Conservation (phyloP, 2,329 filamentous ascomycete species). For the Stemphylium vesicarium region DNA sequence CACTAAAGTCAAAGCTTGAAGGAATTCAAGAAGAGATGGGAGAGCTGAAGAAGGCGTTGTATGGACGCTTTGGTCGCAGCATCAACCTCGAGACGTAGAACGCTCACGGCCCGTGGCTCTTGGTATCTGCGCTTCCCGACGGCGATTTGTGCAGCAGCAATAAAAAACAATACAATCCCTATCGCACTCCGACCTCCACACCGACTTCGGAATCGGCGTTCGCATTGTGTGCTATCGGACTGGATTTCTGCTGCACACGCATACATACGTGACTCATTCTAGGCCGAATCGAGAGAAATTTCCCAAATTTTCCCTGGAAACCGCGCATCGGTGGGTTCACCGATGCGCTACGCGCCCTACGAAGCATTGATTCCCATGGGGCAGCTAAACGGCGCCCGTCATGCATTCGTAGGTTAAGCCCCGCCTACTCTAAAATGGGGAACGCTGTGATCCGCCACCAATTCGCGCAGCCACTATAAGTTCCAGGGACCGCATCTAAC, state of each 20-base stretch:
- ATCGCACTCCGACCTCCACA: too few relatives aligned
- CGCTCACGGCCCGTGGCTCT: too few relatives aligned
- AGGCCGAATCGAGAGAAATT: not conserved
- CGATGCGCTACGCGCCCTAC: not conserved
- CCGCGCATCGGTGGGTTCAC: not conserved
- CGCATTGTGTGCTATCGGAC: conserved; percentile 1
- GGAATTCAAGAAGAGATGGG: conserved; percentile 85
- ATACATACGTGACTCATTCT: not conserved
- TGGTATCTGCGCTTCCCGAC: not conserved
- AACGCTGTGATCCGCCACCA: conserved; percentile 15
- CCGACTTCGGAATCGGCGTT: conserved; percentile 11
- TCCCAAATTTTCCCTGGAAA: not conserved
- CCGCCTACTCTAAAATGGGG: conserved; percentile 16
- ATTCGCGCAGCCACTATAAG: conserved; percentile 12
- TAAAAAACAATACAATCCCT: not conserved
- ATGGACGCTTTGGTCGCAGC: conserved; percentile 92
- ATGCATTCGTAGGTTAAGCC: conserved; percentile 17
- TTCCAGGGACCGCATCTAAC: not conserved
- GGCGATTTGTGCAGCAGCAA: not conserved
- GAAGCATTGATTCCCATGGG: not conserved
- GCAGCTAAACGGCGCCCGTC: conserved; percentile 10
- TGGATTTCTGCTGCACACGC: not conserved
- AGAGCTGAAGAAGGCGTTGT: conserved; percentile 87
- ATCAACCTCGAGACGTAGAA: conserved; percentile 89
- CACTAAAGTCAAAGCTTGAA: conserved; percentile 77